Percentiles rank a stretch among this genome's conserved stretches.
Conservation (phyloP, 139 green algal species). For the Prasinococcaceae sp. region DNA sequence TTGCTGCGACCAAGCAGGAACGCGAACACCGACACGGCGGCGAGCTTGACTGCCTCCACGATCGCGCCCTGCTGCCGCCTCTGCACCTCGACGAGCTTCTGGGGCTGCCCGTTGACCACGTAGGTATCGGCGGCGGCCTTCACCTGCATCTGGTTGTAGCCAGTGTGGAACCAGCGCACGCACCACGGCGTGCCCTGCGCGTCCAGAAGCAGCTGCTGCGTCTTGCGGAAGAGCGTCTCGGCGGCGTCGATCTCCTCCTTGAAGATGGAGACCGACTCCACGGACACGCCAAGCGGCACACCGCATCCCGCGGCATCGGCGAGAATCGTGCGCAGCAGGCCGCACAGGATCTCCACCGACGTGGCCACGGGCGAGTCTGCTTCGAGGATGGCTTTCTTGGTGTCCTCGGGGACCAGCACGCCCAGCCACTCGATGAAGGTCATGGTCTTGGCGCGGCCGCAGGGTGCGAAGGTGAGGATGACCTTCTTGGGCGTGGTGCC, state of each 20-base stretch:
- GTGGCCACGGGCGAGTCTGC: not conserved
- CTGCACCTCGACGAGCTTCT: too few species aligned
- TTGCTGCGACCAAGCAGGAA: too few species aligned
- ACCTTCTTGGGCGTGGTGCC: constrained; percentile 3
- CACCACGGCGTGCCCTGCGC: not conserved
- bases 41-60: too few species aligned
- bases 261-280: constrained; percentile 20
- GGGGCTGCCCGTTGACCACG: too few species aligned
- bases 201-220: constrained; percentile 8
- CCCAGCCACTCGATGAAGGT: constrained; percentile 21
- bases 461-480: constrained; percentile 17
- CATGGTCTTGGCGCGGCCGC: constrained; percentile 19
- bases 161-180: too few species aligned
- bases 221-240: constrained; percentile 8
- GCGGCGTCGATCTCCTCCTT: constrained; percentile 21
- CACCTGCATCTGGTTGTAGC: too few species aligned
- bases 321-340: constrained; percentile 6
- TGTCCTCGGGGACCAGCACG: constrained; percentile 5
- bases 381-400: not conserved
- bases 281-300: constrained; percentile 15
- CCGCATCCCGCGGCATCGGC: constrained; percentile 7
- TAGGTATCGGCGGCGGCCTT: too few species aligned
- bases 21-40: too few species aligned
- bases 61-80: too few species aligned
- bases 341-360: constrained; percentile 10